phyloP scores from a whole-genome alignment of 176 grass and related monocot genomes.

The Eremochloa ophiuroides region DNA sequence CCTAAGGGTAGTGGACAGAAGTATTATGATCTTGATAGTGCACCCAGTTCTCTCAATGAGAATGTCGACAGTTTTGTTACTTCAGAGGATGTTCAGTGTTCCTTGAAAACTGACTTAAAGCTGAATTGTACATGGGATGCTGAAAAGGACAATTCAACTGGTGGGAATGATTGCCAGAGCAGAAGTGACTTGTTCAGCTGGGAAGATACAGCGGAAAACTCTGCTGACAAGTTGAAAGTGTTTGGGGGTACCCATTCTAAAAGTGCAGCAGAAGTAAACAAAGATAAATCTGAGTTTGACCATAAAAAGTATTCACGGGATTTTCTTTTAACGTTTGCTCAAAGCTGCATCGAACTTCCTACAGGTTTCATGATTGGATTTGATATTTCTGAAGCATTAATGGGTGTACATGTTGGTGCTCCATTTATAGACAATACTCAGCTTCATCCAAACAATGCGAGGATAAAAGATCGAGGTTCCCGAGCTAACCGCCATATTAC shows the following conservation, averaged over 20 bases:
- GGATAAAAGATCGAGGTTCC: slow-evolving; percentile 34
- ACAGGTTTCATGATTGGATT: slow-evolving; percentile 55
- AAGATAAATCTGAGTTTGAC: slow-evolving; percentile 25
- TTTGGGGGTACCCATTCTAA: not conserved
- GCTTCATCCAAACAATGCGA: slow-evolving; percentile 42
- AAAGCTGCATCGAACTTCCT: slow-evolving; percentile 49
- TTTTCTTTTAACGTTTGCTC: slow-evolving; percentile 67
- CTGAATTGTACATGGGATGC: slow-evolving; percentile 20
- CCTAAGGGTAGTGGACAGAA: slow-evolving; percentile 54
- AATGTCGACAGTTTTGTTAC: slow-evolving; percentile 20
- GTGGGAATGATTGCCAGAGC: slow-evolving; percentile 33
- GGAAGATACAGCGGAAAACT: slow-evolving; percentile 52
- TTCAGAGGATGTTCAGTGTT: slow-evolving; percentile 23
- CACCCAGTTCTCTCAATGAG: slow-evolving; percentile 40
- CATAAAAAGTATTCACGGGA: slow-evolving; percentile 59
- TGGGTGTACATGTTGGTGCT: slow-evolving; percentile 11
- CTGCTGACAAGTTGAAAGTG: slow-evolving; percentile 39
- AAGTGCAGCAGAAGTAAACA: slow-evolving; percentile 7
- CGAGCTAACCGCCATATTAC: slow-evolving; percentile 21
- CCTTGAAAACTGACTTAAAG: not conserved
- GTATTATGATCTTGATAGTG: slow-evolving; percentile 47
- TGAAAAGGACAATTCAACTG: slow-evolving; percentile 19
- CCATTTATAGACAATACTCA: slow-evolving; percentile 27
- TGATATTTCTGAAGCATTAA: slow-evolving; percentile 40
- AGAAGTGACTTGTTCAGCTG: slow-evolving; percentile 43